A percentile compares a stretch with the other conserved stretches of the same genome.
Conservation (phyloP, 805 yeast genomes). For the Metschnikowia proteae region DNA sequence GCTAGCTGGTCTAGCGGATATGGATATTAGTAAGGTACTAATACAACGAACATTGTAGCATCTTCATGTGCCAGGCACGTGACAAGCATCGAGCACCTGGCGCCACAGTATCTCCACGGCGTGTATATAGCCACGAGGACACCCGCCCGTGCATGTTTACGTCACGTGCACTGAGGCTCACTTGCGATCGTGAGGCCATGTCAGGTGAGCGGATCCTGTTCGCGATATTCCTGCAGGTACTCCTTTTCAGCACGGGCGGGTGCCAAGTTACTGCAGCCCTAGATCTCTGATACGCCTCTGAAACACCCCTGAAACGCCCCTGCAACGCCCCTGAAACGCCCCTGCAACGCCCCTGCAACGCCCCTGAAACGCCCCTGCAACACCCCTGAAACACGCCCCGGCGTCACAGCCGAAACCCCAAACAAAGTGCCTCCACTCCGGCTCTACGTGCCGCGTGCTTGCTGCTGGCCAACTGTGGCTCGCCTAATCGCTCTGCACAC, state of each 20-base stretch:
- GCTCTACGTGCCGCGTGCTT: neutral
- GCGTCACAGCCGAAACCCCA: too few species aligned
- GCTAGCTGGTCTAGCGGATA: conserved; percentile 10
- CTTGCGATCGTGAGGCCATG: neutral
- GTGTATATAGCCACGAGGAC: too few species aligned
- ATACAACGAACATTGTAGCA: too few species aligned
- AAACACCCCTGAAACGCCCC: neutral
- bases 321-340: too few species aligned
- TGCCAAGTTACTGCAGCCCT: too few species aligned
- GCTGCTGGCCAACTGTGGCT: conserved; percentile 1
- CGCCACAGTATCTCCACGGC: too few species aligned
- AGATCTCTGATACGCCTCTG: neutral
- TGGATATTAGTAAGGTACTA: neutral
- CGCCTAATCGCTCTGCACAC: neutral
- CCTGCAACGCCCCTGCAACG: too few species aligned
- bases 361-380: neutral
- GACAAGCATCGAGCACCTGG: neutral
- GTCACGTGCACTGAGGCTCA: neutral
- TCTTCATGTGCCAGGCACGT: neutral
- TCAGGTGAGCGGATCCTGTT: neutral
- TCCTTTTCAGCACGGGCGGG: too few species aligned
- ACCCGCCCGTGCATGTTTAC: too few species aligned
- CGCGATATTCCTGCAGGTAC: neutral
- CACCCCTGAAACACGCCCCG: neutral
- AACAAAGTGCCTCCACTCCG: neutral